Conservation (phyloP, 169 alveolate genomes). For the Cyclospora cayetanensis region DNA sequence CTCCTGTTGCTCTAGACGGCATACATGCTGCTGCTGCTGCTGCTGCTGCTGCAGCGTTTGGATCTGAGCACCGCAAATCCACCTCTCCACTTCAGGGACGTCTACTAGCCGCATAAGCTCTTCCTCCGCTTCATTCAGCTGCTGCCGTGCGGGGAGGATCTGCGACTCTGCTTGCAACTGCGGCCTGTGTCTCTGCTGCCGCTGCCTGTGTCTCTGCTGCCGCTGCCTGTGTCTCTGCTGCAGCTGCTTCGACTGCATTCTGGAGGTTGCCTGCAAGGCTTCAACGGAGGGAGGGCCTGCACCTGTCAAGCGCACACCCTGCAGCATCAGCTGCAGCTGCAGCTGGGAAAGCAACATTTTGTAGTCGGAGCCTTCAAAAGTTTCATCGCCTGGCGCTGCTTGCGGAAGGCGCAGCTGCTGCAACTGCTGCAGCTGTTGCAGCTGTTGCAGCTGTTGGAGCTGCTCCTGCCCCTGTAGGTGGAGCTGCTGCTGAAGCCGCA, state of each 20-base stretch:
- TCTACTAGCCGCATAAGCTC: neutral
- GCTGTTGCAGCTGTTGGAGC: neutral
- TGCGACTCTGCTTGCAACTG: neutral
- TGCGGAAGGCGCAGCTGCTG: neutral
- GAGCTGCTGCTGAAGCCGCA: neutral
- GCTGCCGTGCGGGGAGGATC: neutral
- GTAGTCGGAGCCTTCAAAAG: too few relatives aligned
- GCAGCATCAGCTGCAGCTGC: too few relatives aligned
- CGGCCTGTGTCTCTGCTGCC: neutral
- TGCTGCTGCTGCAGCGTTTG: neutral
- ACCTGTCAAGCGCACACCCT: too few relatives aligned
- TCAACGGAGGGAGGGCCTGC: too few relatives aligned
- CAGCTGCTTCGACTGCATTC: neutral
- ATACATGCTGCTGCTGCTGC: neutral
- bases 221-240: neutral
- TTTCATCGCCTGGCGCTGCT: neutral
- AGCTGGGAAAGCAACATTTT: too few relatives aligned
- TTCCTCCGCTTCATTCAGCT: neutral
- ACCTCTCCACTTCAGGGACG: neutral
- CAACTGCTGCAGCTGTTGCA: neutral
- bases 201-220: neutral
- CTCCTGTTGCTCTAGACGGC: neutral
- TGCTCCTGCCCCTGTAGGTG: neutral
- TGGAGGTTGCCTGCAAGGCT: neutral
- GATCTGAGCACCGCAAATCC: neutral